phyloP scores from a whole-genome alignment of 1,139 yeast species.

The Kazachstania sp. region DNA sequence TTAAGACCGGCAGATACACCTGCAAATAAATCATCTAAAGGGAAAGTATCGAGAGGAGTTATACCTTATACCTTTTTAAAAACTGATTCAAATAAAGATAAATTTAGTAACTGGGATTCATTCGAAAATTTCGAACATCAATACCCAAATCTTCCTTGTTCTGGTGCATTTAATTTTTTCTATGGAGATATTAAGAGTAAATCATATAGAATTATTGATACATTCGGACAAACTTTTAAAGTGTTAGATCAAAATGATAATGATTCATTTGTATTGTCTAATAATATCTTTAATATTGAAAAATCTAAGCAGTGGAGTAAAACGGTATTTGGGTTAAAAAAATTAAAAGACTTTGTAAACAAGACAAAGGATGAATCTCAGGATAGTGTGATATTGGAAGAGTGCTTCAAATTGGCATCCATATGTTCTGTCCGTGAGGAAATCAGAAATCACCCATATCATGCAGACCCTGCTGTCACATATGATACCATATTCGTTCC shows the following conservation, averaged over 20 bases:
- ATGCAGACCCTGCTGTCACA: slow-evolving; percentile 38
- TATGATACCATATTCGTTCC: slow-evolving; percentile 66
- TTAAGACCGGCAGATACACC: slow-evolving; percentile 34
- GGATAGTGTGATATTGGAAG: slow-evolving; percentile 39
- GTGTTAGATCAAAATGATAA: slow-evolving; percentile 31
- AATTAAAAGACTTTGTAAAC: slow-evolving; percentile 37
- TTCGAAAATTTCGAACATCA: slow-evolving; percentile 22
- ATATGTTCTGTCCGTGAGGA: slow-evolving; percentile 32
- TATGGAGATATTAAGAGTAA: slow-evolving; percentile 50
- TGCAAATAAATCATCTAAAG: slow-evolving; percentile 18
- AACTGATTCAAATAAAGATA: slow-evolving; percentile 21
- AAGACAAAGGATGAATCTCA: slow-evolving; percentile 19
- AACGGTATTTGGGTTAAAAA: slow-evolving; percentile 43
- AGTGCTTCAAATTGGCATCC: slow-evolving; percentile 48
- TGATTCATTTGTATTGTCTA: slow-evolving; percentile 23
- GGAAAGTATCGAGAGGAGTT: slow-evolving; percentile 57
- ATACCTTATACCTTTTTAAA: slow-evolving; percentile 54
- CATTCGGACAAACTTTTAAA: slow-evolving; percentile 32
- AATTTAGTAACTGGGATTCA: slow-evolving; percentile 40
- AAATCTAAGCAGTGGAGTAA: slow-evolving; percentile 64
- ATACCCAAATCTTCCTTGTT: slow-evolving; percentile 34
- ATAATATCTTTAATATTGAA: slow-evolving; percentile 29
- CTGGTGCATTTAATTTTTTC: slow-evolving; percentile 81
- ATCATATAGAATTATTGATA: slow-evolving; percentile 29
- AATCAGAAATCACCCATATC: slow-evolving; percentile 11